Conservation (phyloP, 176 grass and related monocot genomes). For the Hordeum vulgare region MorexV3_pseudomolecules_assembly NC_058523.1:352954767-352955266, state of each 20-base stretch:
- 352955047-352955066: not conserved
- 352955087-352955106: not conserved
- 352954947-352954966: not conserved
- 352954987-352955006: not conserved
- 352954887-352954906: not conserved
- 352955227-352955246: too few species aligned
- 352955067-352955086: not conserved
- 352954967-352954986: not conserved
- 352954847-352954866: not conserved
- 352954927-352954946: not conserved
- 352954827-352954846: not conserved
- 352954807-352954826: not conserved
- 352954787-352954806: too few species aligned
- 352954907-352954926: not conserved
- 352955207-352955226: too few species aligned
- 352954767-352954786: too few species aligned
- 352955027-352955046: not conserved
- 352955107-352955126: not conserved
- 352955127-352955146: not conserved
- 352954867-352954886: not conserved
- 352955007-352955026: not conserved
- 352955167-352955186: not conserved
- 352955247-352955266: too few species aligned
- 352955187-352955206: too few species aligned
- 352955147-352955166: not conserved